A percentile compares a stretch with the other conserved stretches of the same genome.
Conservation (phyloP, 164 flowering plant genomes). For the Houttuynia cordata region DNA sequence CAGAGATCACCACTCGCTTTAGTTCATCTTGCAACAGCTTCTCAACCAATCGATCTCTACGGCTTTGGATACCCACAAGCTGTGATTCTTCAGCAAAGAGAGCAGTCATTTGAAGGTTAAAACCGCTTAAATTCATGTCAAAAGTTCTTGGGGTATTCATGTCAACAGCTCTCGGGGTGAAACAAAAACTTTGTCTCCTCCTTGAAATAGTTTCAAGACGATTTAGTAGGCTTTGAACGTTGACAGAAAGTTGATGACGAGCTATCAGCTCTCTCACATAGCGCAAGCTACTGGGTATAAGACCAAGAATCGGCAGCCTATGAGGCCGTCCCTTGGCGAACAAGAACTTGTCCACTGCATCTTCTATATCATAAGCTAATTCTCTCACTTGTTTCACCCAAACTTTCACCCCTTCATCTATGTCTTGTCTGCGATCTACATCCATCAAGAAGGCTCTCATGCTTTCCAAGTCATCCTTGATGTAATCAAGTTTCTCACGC, state of each 20-base stretch:
- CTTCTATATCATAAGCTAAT: constrained; percentile 1
- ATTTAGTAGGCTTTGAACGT: constrained; percentile 23
- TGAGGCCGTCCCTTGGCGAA: background rate
- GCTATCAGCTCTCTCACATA: constrained; percentile 10
- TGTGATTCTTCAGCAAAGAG: constrained; percentile 25
- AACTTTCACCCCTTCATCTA: background rate
- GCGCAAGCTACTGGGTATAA: constrained; percentile 4
- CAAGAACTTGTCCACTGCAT: constrained; percentile 1
- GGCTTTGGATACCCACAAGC: constrained; percentile 33
- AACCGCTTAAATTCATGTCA: background rate
- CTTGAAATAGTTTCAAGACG: constrained; percentile 8
- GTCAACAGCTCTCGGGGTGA: constrained; percentile 3
- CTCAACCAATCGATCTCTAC: constrained; percentile 18
- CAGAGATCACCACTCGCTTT: background rate
- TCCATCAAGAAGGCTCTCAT: background rate
- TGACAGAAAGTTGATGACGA: constrained; percentile 14
- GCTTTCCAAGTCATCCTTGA: too few relatives aligned
- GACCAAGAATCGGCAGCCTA: background rate
- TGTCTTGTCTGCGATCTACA: background rate
- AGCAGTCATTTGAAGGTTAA: constrained; percentile 17
- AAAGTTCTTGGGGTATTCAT: background rate
- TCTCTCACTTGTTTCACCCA: constrained; percentile 3
- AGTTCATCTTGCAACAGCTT: constrained; percentile 16
- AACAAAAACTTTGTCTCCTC: background rate
- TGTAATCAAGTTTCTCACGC: background rate